These are phyloP conservation scores for Aspergillus nomiae DNA, from an alignment of 2,329 filamentous ascomycete genomes.

Conservation along the genomic window DNA sequence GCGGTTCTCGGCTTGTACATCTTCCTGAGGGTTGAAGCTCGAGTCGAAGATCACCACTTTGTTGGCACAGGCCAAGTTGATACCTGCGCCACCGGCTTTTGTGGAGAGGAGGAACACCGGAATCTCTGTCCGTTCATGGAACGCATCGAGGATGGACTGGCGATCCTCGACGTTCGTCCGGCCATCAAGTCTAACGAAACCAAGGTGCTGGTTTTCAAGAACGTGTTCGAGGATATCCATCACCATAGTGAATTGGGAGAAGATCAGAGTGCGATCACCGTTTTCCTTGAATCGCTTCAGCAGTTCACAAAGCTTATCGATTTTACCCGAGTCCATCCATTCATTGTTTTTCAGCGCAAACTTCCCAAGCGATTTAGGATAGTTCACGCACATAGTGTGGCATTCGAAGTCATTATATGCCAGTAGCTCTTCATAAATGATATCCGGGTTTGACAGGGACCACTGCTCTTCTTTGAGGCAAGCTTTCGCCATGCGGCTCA, in stretches of 20 bases:
- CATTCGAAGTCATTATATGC: conserved; percentile 64
- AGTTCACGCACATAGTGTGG: conserved; percentile 59
- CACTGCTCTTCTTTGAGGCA: conserved; percentile 70
- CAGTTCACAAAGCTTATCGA: conserved; percentile 76
- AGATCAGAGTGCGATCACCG: conserved; percentile 85
- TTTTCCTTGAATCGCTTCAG: conserved; percentile 72
- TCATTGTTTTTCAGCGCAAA: conserved; percentile 62
- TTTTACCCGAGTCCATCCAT: conserved; percentile 79
- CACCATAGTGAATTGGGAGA: conserved; percentile 89
- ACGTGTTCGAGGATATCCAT: conserved; percentile 88
- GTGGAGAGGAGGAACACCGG: conserved; percentile 92
- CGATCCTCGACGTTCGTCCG: conserved; percentile 78
- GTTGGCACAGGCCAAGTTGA: conserved; percentile 93
- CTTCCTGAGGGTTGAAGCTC: conserved; percentile 96
- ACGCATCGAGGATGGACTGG: conserved; percentile 85
- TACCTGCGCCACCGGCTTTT: conserved; percentile 91
- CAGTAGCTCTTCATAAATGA: conserved; percentile 57
- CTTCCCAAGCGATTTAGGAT: conserved; percentile 54
- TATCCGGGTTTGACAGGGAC: conserved; percentile 50
- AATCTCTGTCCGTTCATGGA: conserved; percentile 73
- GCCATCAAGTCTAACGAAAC: conserved; percentile 85
- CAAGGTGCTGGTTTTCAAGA: conserved; percentile 70
- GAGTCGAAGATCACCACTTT: conserved; percentile 98
- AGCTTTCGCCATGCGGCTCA: conserved; percentile 75
- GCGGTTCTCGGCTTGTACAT: conserved; percentile 96